Percentiles rank a stretch among this genome's conserved stretches.
Evolutionary conservation across 768 basidiomycete species (phyloP).

Genomic region (Royoungia palumana): DNA sequence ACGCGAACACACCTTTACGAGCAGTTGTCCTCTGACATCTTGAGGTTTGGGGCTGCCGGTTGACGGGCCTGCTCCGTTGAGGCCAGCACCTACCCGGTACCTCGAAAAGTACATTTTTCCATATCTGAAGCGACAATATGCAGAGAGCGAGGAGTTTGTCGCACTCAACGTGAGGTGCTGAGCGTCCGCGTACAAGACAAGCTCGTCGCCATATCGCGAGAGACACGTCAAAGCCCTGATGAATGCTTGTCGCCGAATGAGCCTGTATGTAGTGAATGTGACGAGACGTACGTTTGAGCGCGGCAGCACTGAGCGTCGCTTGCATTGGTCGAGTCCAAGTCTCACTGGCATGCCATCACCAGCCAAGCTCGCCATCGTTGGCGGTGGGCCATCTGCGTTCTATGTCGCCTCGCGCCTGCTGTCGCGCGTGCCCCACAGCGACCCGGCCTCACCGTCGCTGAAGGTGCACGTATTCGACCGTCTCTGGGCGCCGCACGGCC

Average conservation of each 20-base stretch:
- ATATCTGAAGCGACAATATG: conserved; percentile 78
- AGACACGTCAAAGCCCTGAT: conserved; percentile 73
- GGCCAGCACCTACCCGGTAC: conserved; percentile 44
- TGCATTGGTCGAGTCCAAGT: conserved; percentile 46
- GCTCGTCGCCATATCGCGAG: conserved; percentile 79
- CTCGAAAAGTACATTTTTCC: conserved; percentile 65
- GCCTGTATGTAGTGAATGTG: conserved; percentile 15
- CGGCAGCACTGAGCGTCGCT: conserved; percentile 57
- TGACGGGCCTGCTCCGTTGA: conserved; percentile 13
- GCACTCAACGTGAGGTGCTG: conserved; percentile 63
- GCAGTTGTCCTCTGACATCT: conserved; percentile 63
- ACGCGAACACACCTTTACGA: conserved; percentile 53
- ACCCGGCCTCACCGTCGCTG: conserved; percentile 35
- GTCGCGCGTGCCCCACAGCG: conserved; percentile 46
- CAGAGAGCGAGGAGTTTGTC: conserved; percentile 78
- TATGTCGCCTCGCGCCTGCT: conserved; percentile 89
- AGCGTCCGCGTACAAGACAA: conserved; percentile 61
- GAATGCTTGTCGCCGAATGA: conserved; percentile 51
- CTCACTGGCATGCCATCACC: conserved; percentile 9
- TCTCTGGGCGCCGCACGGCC: conserved; percentile 90
- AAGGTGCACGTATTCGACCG: conserved; percentile 87
- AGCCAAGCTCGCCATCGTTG: conserved; percentile 83
- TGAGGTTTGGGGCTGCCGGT: conserved; percentile 28
- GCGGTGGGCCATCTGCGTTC: conserved; percentile 96
- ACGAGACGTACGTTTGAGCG: conserved; percentile 43